Conservation (phyloP, 306 rosid genomes). For the Pterocarpus santalinus region DNA sequence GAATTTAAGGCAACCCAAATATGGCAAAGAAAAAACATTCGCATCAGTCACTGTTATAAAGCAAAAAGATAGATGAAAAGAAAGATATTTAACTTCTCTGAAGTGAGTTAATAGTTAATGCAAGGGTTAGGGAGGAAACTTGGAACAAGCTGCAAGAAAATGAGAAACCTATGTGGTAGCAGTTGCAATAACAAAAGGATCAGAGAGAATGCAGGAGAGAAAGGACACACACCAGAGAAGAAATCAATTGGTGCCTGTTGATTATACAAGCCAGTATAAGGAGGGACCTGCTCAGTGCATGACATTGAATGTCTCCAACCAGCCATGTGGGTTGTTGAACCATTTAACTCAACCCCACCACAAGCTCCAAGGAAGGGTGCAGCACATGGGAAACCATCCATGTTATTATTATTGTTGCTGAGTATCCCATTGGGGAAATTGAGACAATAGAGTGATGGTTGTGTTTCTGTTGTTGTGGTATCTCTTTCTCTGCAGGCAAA, state of each 20-base stretch:
- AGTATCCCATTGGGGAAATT: constrained; percentile 43
- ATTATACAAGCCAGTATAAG: constrained; percentile 45
- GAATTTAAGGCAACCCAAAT: background rate
- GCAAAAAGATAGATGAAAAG: background rate
- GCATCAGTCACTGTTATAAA: constrained; percentile 34
- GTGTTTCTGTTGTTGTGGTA: constrained; percentile 32
- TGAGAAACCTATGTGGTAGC: background rate
- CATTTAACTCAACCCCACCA: constrained; percentile 55
- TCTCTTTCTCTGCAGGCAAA: constrained; percentile 39
- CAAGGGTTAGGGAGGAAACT: constrained; percentile 33
- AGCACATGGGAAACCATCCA: constrained; percentile 44
- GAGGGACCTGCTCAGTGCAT: constrained; percentile 41
- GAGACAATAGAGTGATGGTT: constrained; percentile 41
- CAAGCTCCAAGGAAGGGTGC: constrained; percentile 45
- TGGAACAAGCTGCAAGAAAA: background rate
- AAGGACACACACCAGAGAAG: constrained; percentile 66
- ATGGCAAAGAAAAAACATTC: background rate
- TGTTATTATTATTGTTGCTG: background rate
- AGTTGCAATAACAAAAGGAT: background rate
- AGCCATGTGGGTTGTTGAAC: constrained; percentile 48
- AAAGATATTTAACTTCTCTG: background rate
- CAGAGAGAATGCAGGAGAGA: background rate
- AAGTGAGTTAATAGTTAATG: background rate
- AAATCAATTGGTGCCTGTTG: constrained; percentile 61
- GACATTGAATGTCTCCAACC: constrained; percentile 55